Base-by-base conservation (phyloP, 179 eudicot species). In the Camellia oleifera region DNA sequence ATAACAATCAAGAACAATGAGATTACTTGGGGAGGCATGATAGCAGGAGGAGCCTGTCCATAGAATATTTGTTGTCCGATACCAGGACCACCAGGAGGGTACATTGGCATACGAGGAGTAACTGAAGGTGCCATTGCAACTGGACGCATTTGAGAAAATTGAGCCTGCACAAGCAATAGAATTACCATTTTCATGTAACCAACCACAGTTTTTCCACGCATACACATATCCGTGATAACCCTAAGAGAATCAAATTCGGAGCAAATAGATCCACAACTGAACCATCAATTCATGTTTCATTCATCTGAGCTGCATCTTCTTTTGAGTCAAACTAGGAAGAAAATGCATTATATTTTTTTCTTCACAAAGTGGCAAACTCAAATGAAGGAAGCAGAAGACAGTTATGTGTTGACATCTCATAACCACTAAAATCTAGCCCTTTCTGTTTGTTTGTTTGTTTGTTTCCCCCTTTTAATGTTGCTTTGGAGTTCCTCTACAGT, bases 21-120 rank as follows among this genome's bases (percentile, higher is more conserved):
- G 57, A 57, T 80, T 90, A 92, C 97, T 76, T 92, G 98, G 10
- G 91, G 92, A 9, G 92, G 92, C 61, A 93, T 81, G 45, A 90
- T 84, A 13, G 92, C 84, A 77, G 93, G 91, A 2, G 90, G 94
- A 64, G 80, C 89, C 84, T 91, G 97, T 75, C 93, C 93, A 79
- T 90, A 91, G 81, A 92, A 93, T 72, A 89, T 86, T 80, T 90
- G 94, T 69, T 86, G 89, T 44, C 89, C 89, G 65, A 87, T 85
- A 72, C 92, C 91, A 44, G 92, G 86, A 83, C 87, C 92, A 75
- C 93, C 93, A 48, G 92, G 91, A 66, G 91, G 89, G 44, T 82
- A 92, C 86, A 92, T 88, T 12, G 92, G 89, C 93, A 89, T 85
- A 20, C 92, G 91, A 5, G 93, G 94, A 70, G 84, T 87, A 69